phyloP scores from a whole-genome alignment of 805 yeast genomes.

The Candida palmyrensis region DNA sequence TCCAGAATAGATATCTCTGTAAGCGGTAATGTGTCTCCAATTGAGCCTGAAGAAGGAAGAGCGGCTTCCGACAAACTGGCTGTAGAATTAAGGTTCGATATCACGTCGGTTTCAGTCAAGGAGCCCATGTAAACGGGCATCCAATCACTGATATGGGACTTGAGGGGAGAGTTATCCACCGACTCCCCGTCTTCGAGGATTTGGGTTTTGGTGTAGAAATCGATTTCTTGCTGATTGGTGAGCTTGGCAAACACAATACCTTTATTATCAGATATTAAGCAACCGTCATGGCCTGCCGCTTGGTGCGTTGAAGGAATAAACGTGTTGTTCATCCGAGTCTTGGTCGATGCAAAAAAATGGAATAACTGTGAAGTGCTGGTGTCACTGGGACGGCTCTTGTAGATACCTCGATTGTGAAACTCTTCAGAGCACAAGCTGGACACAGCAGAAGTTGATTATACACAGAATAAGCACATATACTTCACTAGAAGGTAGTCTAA shows the following conservation, averaged over 20 bases:
- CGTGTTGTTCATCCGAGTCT: not conserved
- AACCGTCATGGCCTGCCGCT: constrained; percentile 94
- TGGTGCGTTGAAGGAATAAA: constrained; percentile 40
- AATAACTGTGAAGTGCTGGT: no score
- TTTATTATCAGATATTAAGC: constrained; percentile 48
- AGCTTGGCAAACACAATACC: constrained; percentile 75
- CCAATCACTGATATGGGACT: constrained; percentile 44
- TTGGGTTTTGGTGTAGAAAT: constrained; percentile 54
- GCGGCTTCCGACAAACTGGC: not conserved
- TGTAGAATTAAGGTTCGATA: not conserved
- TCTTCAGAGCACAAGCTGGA: no score
- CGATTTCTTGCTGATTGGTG: constrained; percentile 57
- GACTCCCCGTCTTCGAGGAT: constrained; percentile 12
- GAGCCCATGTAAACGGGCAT: constrained; percentile 63
- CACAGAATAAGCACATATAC: no score
- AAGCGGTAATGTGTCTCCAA: no score
- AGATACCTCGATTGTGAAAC: no score
- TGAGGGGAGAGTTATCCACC: constrained; percentile 20
- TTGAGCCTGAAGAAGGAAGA: not conserved
- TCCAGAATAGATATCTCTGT: not conserved
- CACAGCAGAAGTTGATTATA: no score
- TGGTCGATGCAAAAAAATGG: not conserved
- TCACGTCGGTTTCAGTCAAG: constrained; percentile 38
- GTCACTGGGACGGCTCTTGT: no score
- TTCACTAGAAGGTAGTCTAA: no score